Percentiles rank a stretch among this genome's conserved stretches.
Conservation (phyloP, 176 grass and related monocot species). For the Thalia dealbata region DNA sequence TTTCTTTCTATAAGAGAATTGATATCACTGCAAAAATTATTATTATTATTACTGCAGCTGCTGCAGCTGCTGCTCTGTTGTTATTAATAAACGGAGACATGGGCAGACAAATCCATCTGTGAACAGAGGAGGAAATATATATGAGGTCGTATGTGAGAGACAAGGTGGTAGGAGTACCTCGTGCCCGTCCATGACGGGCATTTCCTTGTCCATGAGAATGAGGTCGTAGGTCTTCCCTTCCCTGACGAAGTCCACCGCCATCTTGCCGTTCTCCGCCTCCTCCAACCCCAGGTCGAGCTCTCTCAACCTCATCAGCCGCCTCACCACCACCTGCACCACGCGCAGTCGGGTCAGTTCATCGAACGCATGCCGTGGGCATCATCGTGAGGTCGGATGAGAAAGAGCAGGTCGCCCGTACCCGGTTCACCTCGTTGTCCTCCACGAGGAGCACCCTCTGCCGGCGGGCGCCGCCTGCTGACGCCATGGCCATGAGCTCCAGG, state of each 20-base stretch:
- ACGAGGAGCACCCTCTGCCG: conserved; percentile 31
- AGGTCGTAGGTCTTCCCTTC: conserved; percentile 27
- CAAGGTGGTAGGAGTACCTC: conserved; percentile 31
- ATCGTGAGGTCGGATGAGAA: too few species aligned
- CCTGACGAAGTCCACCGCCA: conserved; percentile 11
- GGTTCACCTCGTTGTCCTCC: conserved; percentile 36
- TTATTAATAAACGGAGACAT: too few species aligned
- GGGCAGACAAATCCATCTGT: too few species aligned
- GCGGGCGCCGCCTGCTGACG: not conserved
- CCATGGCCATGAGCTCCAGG: not conserved
- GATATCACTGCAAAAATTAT: too few species aligned
- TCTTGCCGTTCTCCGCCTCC: conserved; percentile 15
- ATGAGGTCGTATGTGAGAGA: too few species aligned
- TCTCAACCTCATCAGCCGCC: conserved; percentile 24
- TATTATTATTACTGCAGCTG: too few species aligned
- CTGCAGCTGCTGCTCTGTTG: too few species aligned
- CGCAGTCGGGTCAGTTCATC: not conserved
- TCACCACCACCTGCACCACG: conserved; percentile 32
- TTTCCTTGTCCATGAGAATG: conserved; percentile 50
- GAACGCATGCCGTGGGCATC: too few species aligned
- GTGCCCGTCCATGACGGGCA: conserved; percentile 57
- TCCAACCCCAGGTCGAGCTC: conserved; percentile 23
- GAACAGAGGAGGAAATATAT: too few species aligned
- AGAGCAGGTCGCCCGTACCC: not conserved
- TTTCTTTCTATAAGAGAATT: too few species aligned